Conservation (phyloP, 2,329 filamentous ascomycete species). For the Laburnicola sp. region DNA sequence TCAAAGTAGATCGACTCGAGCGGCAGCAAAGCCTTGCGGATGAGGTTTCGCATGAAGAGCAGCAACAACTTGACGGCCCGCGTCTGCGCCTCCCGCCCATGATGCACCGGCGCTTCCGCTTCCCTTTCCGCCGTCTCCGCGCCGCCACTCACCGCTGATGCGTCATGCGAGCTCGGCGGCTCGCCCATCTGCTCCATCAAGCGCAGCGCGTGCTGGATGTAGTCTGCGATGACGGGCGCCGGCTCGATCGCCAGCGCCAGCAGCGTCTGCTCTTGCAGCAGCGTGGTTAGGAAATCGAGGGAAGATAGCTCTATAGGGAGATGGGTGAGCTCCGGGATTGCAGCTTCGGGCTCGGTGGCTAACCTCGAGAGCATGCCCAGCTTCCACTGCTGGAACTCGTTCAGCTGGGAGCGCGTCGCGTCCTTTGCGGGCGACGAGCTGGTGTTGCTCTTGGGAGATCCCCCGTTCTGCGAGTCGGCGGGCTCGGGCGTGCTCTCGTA, state of each 20-base stretch:
- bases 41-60: constrained; percentile 45
- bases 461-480: constrained; percentile 4
- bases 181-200: constrained; percentile 38
- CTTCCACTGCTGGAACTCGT: constrained; percentile 26
- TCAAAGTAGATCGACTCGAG: constrained; percentile 43
- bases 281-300: constrained; percentile 45
- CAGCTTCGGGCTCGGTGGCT: constrained; percentile 23
- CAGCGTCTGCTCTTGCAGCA: constrained; percentile 35
- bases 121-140: constrained; percentile 1
- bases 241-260: constrained; percentile 31
- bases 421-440: neutral
- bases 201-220: constrained; percentile 45
- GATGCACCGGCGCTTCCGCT: constrained; percentile 12
- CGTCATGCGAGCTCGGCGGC: constrained; percentile 8
- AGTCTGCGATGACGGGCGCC: constrained; percentile 36
- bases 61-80: constrained; percentile 43
- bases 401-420: constrained; percentile 8
- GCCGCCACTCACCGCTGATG: neutral
- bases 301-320: constrained; percentile 43
- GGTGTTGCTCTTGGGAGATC: neutral
- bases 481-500: constrained; percentile 33
- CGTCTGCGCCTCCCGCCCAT: constrained; percentile 42
- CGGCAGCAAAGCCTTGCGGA: constrained; percentile 37
- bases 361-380: constrained; percentile 24
- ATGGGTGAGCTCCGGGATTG: constrained; percentile 36